Conservation (phyloP, 1,139 yeast species). For the Blastobotrys petasosporus region DNA sequence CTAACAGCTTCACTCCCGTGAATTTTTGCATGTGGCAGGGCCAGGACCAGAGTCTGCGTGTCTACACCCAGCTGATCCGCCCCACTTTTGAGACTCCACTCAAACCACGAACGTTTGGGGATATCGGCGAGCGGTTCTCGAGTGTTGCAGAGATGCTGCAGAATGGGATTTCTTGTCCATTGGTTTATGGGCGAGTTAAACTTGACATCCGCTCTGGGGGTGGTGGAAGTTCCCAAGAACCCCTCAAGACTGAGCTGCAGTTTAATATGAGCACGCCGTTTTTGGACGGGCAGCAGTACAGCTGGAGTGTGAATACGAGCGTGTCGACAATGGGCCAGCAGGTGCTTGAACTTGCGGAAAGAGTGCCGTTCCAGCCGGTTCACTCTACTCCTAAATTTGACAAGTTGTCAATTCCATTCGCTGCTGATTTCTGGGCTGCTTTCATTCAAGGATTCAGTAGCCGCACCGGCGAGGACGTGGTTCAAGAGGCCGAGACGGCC, state of each 20-base stretch:
- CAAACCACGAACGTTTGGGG: slow-evolving; percentile 26
- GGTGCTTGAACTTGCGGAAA: slow-evolving; percentile 29
- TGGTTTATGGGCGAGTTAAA: slow-evolving; percentile 32
- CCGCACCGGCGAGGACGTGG: slow-evolving; percentile 5
- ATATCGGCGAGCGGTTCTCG: slow-evolving; percentile 29
- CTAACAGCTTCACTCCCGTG: slow-evolving; percentile 9
- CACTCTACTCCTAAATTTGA: slow-evolving; percentile 28
- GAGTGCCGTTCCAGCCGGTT: slow-evolving; percentile 26
- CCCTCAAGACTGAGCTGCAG: slow-evolving; percentile 26
- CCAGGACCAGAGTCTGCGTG: slow-evolving; percentile 12
- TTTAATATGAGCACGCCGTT: slow-evolving; percentile 19
- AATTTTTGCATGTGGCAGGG: slow-evolving; percentile 28
- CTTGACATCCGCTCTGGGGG: slow-evolving; percentile 21
- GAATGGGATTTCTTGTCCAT: slow-evolving; percentile 19
- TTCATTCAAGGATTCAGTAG: slow-evolving; percentile 32
- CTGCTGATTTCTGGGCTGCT: slow-evolving; percentile 38
- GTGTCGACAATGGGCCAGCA: slow-evolving; percentile 32
- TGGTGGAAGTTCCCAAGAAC: slow-evolving; percentile 1
- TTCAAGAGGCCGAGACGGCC: slow-evolving; percentile 30
- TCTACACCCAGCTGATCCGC: slow-evolving; percentile 32
- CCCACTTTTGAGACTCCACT: slow-evolving; percentile 35
- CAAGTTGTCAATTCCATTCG: slow-evolving; percentile 33
- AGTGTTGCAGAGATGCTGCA: slow-evolving; percentile 23
- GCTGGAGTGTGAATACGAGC: slow-evolving; percentile 31
- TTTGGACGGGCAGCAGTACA: slow-evolving; percentile 10